These are phyloP conservation scores for Candida tropicalis DNA, from an alignment of 1,139 yeast species.

Conservation along the genomic window DNA sequence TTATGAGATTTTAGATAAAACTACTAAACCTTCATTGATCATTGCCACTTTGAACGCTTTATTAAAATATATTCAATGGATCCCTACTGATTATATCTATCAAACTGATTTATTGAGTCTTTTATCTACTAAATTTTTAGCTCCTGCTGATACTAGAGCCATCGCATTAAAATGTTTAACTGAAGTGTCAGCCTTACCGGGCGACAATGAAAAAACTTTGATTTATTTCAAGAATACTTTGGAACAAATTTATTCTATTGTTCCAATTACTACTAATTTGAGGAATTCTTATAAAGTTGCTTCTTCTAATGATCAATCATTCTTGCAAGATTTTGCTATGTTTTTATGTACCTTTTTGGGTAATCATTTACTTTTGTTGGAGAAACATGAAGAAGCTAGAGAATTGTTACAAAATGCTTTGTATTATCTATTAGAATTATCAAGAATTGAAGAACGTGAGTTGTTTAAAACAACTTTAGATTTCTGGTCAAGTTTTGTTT, in stretches of 20 bases:
- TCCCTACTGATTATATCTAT: conserved; percentile 85
- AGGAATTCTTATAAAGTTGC: conserved; percentile 75
- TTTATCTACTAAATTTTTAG: conserved; percentile 74
- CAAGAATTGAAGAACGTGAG: conserved; percentile 93
- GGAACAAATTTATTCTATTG: conserved; percentile 67
- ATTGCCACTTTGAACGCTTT: conserved; percentile 84
- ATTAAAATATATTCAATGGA: conserved; percentile 90
- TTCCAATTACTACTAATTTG: conserved; percentile 78
- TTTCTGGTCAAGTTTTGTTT: conserved; percentile 87
- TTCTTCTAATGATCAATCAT: conserved; percentile 84
- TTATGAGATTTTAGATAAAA: conserved; percentile 88
- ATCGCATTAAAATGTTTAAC: conserved; percentile 88
- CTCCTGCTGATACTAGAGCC: conserved; percentile 80
- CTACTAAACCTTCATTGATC: conserved; percentile 78
- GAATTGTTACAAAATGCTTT: conserved; percentile 73
- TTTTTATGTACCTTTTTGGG: conserved; percentile 83
- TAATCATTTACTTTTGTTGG: conserved; percentile 76
- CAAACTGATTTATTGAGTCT: conserved; percentile 79
- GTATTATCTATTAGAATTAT: conserved; percentile 78
- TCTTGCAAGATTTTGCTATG: conserved; percentile 93
- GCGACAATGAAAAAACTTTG: conserved; percentile 70
- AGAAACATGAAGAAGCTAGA: conserved; percentile 57
- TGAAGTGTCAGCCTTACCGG: conserved; percentile 72
- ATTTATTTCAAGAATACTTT: conserved; percentile 73
- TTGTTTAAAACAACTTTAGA: conserved; percentile 93